Evolutionary conservation across 1,284 basidiomycete species (phyloP), one percentile per base, ranked within the genome.

Genomic region (Termitomyces sp.): DNA sequence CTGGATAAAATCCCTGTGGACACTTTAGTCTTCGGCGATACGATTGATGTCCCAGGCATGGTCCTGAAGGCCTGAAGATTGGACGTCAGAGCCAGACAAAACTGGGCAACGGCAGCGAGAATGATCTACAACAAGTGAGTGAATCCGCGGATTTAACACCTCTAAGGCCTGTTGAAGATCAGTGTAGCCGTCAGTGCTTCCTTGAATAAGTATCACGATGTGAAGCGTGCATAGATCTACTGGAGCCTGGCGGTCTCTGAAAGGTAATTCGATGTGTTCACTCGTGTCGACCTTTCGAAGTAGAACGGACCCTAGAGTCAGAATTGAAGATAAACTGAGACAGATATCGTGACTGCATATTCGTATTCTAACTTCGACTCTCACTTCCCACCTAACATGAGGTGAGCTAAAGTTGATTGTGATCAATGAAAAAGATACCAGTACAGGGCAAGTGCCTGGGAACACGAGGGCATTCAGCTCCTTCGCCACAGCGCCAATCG

Each of bases 401-500:
- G 2, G 16, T 46, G n/a, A 50, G 38, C 16, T 14, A n/a, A 14
- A 35, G 26, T 10, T 28, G 1, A 34, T 5, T 16, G 45, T 28
- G 21, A 33, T 31, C 10, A 11, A 46, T 8, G 13, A 14, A 30
- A 16, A 18, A 47, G 44, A 19, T 45, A 55, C 56, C 47, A 38
- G n/a, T 19, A n/a, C n/a, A 33, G 54, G 54, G 11, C 57, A 58
- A 11, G 57, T 56, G 37, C 57, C 57, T 3, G 38, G 26, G 21
- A 58, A 58, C 38, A 43, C 40, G 1, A 45, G 13, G 21, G 57
- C 57, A 13, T 30, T 16, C 42, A 58, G 14, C 42, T 55, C 40
- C 31, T 49, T 35, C 18, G 54, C 57, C 28, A 58, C 52, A 9
- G 33, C 43, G 24, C 19, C 28, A 11, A 58, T 34, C 7, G 52